Conservation (phyloP, 106 monocot species). For the Dioscorea zingiberensis region DNA sequence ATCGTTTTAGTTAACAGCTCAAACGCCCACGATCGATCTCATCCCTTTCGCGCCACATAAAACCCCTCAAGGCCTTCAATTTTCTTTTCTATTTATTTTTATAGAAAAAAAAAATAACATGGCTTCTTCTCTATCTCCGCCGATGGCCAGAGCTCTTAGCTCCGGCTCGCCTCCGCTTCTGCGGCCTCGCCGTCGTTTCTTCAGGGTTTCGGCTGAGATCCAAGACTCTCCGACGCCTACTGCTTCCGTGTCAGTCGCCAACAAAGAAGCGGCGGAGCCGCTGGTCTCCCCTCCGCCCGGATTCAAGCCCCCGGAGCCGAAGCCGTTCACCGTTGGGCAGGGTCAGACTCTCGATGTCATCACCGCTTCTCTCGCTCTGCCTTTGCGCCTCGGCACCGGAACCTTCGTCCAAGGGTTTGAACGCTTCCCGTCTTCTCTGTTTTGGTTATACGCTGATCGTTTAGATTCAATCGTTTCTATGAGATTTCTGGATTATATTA, state of each 20-base stretch:
- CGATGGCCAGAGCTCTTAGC: constrained; percentile 15
- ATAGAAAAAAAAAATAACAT: no score
- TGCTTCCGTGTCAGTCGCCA: neutral
- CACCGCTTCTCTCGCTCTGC: constrained; percentile 56
- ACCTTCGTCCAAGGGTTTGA: constrained; percentile 56
- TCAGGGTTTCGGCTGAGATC: constrained; percentile 28
- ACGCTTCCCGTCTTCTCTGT: neutral
- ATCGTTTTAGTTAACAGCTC: no score
- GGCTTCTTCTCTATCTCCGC: neutral
- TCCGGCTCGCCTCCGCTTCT: neutral
- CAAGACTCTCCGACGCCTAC: constrained; percentile 12
- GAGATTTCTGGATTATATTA: neutral
- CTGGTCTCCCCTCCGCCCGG: constrained; percentile 44
- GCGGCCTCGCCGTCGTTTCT: constrained; percentile 2
- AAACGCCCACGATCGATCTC: no score
- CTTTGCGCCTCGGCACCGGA: constrained; percentile 70
- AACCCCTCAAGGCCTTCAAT: neutral
- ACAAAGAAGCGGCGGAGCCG: neutral
- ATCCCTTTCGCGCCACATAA: neutral
- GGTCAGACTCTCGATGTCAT: constrained; percentile 52
- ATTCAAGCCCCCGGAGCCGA: constrained; percentile 70
- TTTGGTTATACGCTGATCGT: neutral
- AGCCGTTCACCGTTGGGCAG: constrained; percentile 48
- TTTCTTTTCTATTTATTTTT: no score
- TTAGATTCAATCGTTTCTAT: neutral